Conservation (phyloP, 192 early-diverging fungal genomes). For the Phlyctochytrium arcticum region DNA sequence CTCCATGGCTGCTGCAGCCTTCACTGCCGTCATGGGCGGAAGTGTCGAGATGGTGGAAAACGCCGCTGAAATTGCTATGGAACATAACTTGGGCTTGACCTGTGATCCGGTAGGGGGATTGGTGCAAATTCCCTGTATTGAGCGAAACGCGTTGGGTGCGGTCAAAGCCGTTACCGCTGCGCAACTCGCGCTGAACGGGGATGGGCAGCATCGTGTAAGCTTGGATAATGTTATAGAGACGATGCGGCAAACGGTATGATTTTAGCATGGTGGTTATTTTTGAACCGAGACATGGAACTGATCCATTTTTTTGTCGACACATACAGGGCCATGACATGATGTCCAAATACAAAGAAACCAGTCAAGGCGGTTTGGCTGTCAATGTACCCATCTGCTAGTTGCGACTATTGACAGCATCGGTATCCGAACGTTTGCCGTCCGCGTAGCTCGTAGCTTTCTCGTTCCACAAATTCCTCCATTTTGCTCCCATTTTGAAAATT, state of each 20-base stretch:
- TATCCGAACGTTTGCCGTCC: too few species aligned
- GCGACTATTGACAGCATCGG: too few species aligned
- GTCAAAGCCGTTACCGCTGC: constrained; percentile 96
- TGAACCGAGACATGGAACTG: not conserved
- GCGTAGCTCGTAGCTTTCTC: too few species aligned
- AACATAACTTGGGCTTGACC: constrained; percentile 38
- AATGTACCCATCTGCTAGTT: constrained; percentile 69
- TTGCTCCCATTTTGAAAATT: too few species aligned
- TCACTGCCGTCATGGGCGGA: constrained; percentile 95
- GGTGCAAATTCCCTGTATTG: constrained; percentile 91
- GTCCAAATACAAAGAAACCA: constrained; percentile 97
- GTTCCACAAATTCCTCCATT: too few species aligned
- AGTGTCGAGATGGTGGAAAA: constrained; percentile 86
- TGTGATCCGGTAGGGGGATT: constrained; percentile 85
- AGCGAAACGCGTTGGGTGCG: constrained; percentile 88
- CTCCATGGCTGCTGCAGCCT: constrained; percentile 92
- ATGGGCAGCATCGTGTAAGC: constrained; percentile 85
- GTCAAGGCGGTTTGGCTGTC: constrained; percentile 86
- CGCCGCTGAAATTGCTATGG: constrained; percentile 96
- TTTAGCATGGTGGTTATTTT: not conserved
- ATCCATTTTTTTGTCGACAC: not conserved
- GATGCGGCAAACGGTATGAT: constrained; percentile 73
- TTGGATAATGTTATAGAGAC: constrained; percentile 90
- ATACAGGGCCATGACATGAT: constrained; percentile 74
- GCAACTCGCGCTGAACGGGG: constrained; percentile 91